These are phyloP conservation scores for Exophiala oligosperma DNA, from an alignment of 2,329 filamentous ascomycete genomes.

Conservation along the genomic window DNA sequence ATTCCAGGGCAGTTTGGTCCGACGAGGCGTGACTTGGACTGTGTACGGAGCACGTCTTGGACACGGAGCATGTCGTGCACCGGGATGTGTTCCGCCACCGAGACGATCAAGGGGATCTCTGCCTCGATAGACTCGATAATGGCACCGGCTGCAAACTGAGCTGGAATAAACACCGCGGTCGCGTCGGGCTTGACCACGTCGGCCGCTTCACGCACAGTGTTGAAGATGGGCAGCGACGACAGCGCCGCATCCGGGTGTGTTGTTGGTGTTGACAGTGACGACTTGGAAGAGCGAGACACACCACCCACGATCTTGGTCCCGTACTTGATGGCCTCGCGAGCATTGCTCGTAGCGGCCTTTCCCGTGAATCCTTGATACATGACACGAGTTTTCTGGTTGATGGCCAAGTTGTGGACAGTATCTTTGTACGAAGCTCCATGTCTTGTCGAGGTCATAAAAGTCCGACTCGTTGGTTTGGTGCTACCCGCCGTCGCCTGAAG, in stretches of 20 bases:
- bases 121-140: background rate
- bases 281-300: background rate
- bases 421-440: background rate
- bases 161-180: background rate
- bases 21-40: background rate
- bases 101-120: background rate
- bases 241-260: background rate
- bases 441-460: background rate
- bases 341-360: background rate
- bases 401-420: background rate
- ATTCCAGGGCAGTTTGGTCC: slow-evolving; percentile 3
- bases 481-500: background rate
- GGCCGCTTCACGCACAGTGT: background rate
- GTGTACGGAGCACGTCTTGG: background rate
- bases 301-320: slow-evolving; percentile 1
- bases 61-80: slow-evolving; percentile 4
- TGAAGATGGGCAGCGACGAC: background rate
- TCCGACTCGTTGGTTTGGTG: background rate
- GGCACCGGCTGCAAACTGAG: background rate
- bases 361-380: slow-evolving; percentile 3
- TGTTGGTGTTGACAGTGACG: background rate
- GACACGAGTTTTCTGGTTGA: background rate
- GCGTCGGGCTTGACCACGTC: background rate
- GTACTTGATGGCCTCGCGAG: background rate
- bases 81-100: background rate